A percentile compares a stretch with the other conserved stretches of the same genome.
These are phyloP conservation scores for Aspergillus sclerotiicarbonarius DNA, from an alignment of 495 filamentous ascomycete species.

Conservation along the genomic window DNA sequence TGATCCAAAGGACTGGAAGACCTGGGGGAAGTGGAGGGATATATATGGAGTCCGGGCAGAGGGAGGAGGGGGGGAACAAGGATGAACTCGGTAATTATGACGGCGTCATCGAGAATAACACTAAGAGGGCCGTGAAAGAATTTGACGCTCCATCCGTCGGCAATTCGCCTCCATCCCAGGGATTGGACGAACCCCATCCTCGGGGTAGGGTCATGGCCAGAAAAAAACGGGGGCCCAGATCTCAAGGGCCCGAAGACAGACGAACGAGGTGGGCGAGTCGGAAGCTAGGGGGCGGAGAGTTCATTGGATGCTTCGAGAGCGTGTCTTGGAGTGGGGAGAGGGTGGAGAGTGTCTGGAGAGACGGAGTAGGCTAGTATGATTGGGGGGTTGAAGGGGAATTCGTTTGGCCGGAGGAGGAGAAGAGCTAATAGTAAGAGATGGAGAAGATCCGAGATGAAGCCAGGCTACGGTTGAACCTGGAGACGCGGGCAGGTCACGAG, in stretches of 20 bases:
- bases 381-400: neutral
- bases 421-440: neutral
- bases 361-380: neutral
- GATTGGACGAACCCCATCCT: slow-evolving; percentile 21
- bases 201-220: slow-evolving; percentile 33
- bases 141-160: slow-evolving; percentile 20
- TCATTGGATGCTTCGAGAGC: slow-evolving; percentile 15
- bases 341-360: slow-evolving; percentile 9
- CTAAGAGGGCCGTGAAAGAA: slow-evolving; percentile 16
- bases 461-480: neutral
- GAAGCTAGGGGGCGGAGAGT: slow-evolving; percentile 8
- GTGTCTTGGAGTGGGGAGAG: slow-evolving; percentile 9
- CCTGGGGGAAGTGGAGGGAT: slow-evolving; percentile 17
- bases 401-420: neutral
- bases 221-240: slow-evolving; percentile 40
- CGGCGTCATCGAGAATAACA: neutral
- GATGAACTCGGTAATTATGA: slow-evolving; percentile 5
- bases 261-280: slow-evolving; percentile 11
- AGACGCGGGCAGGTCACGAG: too few species aligned
- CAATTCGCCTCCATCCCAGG: slow-evolving; percentile 24
- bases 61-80: slow-evolving; percentile 6
- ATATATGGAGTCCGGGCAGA: slow-evolving; percentile 9
- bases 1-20: slow-evolving; percentile 15
- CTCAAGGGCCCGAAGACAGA: slow-evolving; percentile 16
- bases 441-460: neutral